Conservation (phyloP, 768 basidiomycete genomes). For the Gyrodon lividus region DNA sequence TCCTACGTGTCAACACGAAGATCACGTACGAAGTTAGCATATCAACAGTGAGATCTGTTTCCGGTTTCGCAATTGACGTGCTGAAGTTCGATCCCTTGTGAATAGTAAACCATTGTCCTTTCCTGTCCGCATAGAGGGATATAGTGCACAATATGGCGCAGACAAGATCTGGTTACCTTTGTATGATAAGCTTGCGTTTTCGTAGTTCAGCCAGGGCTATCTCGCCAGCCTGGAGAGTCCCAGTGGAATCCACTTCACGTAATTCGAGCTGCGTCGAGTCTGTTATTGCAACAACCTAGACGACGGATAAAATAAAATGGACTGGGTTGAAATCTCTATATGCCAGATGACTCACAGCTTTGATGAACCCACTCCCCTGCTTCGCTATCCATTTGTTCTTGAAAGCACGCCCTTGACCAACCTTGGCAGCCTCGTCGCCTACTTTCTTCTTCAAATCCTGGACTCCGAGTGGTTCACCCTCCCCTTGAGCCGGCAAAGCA, state of each 20-base stretch:
- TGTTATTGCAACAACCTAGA: slow-evolving; percentile 59
- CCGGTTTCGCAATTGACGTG: slow-evolving; percentile 87
- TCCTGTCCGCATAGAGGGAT: slow-evolving; percentile 48
- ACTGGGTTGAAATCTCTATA: not conserved
- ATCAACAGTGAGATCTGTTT: slow-evolving; percentile 95
- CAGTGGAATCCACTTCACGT: slow-evolving; percentile 68
- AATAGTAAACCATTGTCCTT: slow-evolving; percentile 93
- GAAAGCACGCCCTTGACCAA: slow-evolving; percentile 95
- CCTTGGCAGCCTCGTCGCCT: slow-evolving; percentile 86
- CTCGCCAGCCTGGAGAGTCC: slow-evolving; percentile 72
- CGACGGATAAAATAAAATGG: slow-evolving; percentile 7
- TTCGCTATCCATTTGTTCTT: slow-evolving; percentile 97
- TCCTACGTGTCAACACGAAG: not conserved
- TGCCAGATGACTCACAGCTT: slow-evolving; percentile 57
- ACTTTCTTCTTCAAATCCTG: slow-evolving; percentile 70
- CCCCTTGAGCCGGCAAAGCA: slow-evolving; percentile 70
- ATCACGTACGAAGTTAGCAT: slow-evolving; percentile 82
- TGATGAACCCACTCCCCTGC: slow-evolving; percentile 83
- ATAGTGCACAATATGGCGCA: slow-evolving; percentile 2
- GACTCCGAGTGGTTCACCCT: slow-evolving; percentile 62
- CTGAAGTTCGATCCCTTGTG: slow-evolving; percentile 84
- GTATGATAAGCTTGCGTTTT: slow-evolving; percentile 85
- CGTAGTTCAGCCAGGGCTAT: slow-evolving; percentile 82
- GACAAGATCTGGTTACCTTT: slow-evolving; percentile 52
- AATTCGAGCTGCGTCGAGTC: slow-evolving; percentile 79